Base-by-base conservation (phyloP, 306 rosid genomes). In the Vicia sativa region DNA sequence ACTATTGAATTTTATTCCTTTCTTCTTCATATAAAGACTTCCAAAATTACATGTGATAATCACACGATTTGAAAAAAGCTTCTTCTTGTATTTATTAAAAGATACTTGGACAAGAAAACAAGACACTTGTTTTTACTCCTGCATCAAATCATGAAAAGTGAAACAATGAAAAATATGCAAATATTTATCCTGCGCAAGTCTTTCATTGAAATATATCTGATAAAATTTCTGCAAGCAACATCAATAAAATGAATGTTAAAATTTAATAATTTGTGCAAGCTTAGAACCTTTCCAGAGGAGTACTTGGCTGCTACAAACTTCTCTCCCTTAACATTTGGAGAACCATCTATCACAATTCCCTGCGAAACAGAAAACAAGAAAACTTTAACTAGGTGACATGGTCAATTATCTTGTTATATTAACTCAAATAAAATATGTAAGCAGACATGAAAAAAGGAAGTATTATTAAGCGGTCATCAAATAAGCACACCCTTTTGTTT, bases 1-100 rank as follows among this genome's bases (percentile, higher is more conserved):
- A 79, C 95, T 80, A 80, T 35, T 83, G 92, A 90, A 81, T 88
- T 90, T 89, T 95, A 84, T 87, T 87, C 87, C 88, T 69, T 75
- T 82, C 89, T 78, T 62, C 90, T 80, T 85, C 89, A 80, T 75
- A 82, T 83, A 77, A 75, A 82, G 81, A 89, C 86, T 81, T 75
- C 92, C 85, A 83, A 63, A 68, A 75, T 78, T 78, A 82, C 80
- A 72, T 59, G 79, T 77, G 85, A 86, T 68, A 80, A 80, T 81
- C 88, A 83, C 83, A 72, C 67, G 85, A 75, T 85, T 83, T 80
- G 85, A 82, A 87, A 84, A 82, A 78, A 79, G 86, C 95, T 80
- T 88, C 96, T 74, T 83, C 93, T 83, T 85, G 89, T 80, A 69
- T 82, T 82, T 80, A 83, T 87, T 79, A 77, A 76, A 82, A 82